Percentiles rank a stretch among this genome's conserved stretches.
Conservation (phyloP, 1,284 basidiomycete genomes). For the Ceratobasidium sp. region DNA sequence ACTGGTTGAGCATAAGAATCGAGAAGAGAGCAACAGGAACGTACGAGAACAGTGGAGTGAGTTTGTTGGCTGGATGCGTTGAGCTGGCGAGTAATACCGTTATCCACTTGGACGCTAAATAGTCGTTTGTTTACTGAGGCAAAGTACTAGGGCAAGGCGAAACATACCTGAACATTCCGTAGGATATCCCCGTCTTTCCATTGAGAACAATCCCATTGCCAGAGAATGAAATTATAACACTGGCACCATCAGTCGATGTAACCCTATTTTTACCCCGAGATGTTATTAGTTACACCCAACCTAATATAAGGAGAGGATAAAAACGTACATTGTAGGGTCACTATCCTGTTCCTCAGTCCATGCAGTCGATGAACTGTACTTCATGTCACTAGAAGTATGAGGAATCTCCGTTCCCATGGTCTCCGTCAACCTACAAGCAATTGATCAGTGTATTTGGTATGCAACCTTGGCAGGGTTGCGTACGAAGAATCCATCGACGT, state of each 20-base stretch:
- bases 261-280: not conserved
- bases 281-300: not conserved
- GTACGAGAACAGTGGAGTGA: slow-evolving; percentile 26
- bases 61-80: slow-evolving; percentile 34
- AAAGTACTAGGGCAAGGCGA: too few relatives aligned
- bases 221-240: slow-evolving; percentile 25
- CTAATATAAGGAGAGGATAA: not conserved
- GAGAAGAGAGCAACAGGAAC: not conserved
- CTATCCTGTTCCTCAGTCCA: slow-evolving; percentile 25
- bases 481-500: slow-evolving; percentile 28
- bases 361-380: slow-evolving; percentile 20
- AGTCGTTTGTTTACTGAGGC: not conserved
- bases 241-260: slow-evolving; percentile 33
- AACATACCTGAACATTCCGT: slow-evolving; percentile 30
- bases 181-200: slow-evolving; percentile 13
- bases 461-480: not conserved
- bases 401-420: slow-evolving; percentile 1
- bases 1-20: not conserved
- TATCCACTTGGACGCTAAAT: slow-evolving; percentile 33
- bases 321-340: slow-evolving; percentile 29
- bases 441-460: not conserved
- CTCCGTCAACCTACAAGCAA: slow-evolving; percentile 22
- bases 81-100: not conserved
- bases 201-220: slow-evolving; percentile 33
- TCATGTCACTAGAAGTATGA: slow-evolving; percentile 14